phyloP scores from a whole-genome alignment of 192 early-diverging fungal genomes.

The Coemansia sp. region DNA sequence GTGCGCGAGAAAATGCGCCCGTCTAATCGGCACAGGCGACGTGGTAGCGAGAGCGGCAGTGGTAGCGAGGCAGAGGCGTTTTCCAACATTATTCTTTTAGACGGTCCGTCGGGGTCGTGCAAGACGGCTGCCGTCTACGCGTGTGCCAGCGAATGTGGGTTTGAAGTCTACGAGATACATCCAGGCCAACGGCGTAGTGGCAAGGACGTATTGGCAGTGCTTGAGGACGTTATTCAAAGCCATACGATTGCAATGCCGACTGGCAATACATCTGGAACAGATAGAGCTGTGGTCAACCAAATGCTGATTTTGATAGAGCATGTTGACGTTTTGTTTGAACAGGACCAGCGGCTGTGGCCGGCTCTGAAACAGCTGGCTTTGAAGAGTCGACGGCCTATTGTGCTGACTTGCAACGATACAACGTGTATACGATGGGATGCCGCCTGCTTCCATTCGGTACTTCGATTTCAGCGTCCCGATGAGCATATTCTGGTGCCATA shows the following conservation, averaged over 20 bases:
- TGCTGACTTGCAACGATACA: slow-evolving; percentile 71
- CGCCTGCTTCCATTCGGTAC: slow-evolving; percentile 32
- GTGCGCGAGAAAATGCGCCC: slow-evolving; percentile 23
- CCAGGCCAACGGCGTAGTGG: slow-evolving; percentile 66
- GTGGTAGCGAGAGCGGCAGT: slow-evolving; percentile 25
- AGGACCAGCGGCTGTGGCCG: slow-evolving; percentile 78
- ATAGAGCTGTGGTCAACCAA: slow-evolving; percentile 40
- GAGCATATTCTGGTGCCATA: slow-evolving; percentile 40
- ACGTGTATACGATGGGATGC: slow-evolving; percentile 39
- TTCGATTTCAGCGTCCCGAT: slow-evolving; percentile 34
- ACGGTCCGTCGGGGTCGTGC: slow-evolving; percentile 69
- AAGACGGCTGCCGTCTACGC: slow-evolving; percentile 75
- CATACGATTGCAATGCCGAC: slow-evolving; percentile 61
- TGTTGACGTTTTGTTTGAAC: slow-evolving; percentile 77
- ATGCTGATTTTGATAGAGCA: slow-evolving; percentile 82
- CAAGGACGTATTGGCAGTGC: slow-evolving; percentile 63
- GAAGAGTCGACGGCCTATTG: slow-evolving; percentile 74
- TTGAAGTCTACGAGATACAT: slow-evolving; percentile 75
- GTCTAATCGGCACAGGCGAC: slow-evolving; percentile 16
- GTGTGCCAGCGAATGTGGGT: slow-evolving; percentile 69
- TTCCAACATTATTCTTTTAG: slow-evolving; percentile 62
- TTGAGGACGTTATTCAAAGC: slow-evolving; percentile 72
- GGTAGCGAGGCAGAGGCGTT: slow-evolving; percentile 47
- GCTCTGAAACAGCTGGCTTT: slow-evolving; percentile 67
- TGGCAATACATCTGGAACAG: neutral